Evolutionary conservation across 73 alveolate genomes (phyloP).

Genomic region (Tetrahymena thermophila): DNA sequence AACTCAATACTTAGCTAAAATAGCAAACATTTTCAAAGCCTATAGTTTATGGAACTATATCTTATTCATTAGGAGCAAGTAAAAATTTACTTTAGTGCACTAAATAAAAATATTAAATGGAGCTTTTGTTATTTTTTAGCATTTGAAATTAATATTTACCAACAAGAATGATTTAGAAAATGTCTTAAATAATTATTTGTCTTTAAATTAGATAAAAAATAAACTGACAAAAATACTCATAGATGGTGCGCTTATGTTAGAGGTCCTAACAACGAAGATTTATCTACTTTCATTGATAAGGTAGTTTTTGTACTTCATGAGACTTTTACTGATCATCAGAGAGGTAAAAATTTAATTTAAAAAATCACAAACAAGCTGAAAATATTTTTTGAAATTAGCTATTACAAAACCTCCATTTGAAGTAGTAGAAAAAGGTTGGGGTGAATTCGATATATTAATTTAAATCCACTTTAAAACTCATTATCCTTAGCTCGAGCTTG

Average conservation of each 20-base stretch:
- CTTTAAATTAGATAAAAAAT: slow-evolving; percentile 44
- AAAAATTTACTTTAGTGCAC: not conserved
- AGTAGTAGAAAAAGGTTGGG: slow-evolving; percentile 96
- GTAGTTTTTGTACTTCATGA: slow-evolving; percentile 85
- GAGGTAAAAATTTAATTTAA: slow-evolving; percentile 16
- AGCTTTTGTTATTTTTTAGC: no score
- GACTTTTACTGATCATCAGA: slow-evolving; percentile 67
- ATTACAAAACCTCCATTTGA: slow-evolving; percentile 76
- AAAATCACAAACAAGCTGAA: not conserved
- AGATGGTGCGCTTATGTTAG: slow-evolving; percentile 93
- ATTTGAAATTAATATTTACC: no score
- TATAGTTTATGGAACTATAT: slow-evolving; percentile 83
- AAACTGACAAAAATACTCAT: slow-evolving; percentile 74
- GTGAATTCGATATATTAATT: slow-evolving; percentile 90
- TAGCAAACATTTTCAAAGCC: slow-evolving; percentile 45
- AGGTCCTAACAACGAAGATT: slow-evolving; percentile 84
- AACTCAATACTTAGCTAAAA: not conserved
- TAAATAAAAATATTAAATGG: no score
- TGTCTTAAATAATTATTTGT: no score
- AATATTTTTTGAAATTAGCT: not conserved
- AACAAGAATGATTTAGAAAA: no score
- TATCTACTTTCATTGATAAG: slow-evolving; percentile 76
- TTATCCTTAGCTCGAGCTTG: slow-evolving; percentile 72
- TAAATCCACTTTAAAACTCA: slow-evolving; percentile 77
- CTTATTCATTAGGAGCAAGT: slow-evolving; percentile 70